phyloP scores from a whole-genome alignment of 805 yeast species.

The Ogataea siamensis region DNA sequence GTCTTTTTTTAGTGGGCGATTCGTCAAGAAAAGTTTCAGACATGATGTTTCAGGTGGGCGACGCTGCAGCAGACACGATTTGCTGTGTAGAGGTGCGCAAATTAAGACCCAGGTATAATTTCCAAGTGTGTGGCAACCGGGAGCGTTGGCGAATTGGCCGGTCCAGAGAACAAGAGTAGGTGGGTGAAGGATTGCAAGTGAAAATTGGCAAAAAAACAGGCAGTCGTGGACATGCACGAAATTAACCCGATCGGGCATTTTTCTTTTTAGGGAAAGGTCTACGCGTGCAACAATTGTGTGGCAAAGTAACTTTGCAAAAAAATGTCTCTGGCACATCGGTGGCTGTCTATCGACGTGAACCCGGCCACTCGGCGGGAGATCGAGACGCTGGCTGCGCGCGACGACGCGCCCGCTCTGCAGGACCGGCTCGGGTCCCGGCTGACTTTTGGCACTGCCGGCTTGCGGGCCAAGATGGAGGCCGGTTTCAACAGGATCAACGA shows the following conservation, averaged over 20 bases:
- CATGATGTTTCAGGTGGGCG: conserved; percentile 13
- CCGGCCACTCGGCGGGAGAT: conserved; percentile 55
- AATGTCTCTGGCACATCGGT: conserved; percentile 32
- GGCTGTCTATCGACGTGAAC: conserved; percentile 40
- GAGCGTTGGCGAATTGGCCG: neutral
- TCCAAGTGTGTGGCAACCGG: neutral
- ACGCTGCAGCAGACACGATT: neutral
- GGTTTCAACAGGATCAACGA: conserved; percentile 89
- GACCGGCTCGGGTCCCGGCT: conserved; percentile 57
- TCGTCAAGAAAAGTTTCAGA: conserved; percentile 19
- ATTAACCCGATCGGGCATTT: conserved; percentile 10
- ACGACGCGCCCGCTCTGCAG: conserved; percentile 46
- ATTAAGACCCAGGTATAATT: neutral
- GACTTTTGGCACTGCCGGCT: conserved; percentile 91
- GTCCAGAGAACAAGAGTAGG: neutral
- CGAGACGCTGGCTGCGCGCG: conserved; percentile 36
- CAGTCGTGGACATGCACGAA: conserved; percentile 10
- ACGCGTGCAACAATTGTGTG: neutral
- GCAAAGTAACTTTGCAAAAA: neutral
- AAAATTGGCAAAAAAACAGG: conserved; percentile 10
- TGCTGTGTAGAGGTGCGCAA: neutral
- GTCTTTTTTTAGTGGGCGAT: conserved; percentile 25
- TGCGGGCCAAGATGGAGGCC: conserved; percentile 84
- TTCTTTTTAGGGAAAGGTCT: conserved; percentile 8
- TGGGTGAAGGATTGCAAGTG: conserved; percentile 2